phyloP scores from a whole-genome alignment of 2,329 filamentous ascomycete genomes.

The Pestalotiopsis sp. region DNA sequence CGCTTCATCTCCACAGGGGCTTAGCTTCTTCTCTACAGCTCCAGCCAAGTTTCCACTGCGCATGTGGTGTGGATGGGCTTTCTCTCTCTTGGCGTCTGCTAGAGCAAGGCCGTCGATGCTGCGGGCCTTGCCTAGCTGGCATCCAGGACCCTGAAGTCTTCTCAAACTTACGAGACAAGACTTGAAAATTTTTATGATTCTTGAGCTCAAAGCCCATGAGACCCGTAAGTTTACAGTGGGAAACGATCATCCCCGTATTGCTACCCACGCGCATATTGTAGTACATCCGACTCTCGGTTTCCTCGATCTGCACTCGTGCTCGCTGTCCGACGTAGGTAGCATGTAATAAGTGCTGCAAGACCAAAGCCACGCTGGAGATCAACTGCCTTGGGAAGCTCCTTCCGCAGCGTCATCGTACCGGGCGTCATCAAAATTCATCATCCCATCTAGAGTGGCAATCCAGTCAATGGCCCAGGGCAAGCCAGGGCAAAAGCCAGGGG shows the following conservation, averaged over 20 bases:
- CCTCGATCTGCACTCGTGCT: background rate
- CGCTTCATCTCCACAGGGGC: background rate
- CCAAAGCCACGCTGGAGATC: background rate
- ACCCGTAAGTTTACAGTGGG: background rate
- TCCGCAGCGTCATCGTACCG: slow-evolving; percentile 1
- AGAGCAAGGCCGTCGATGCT: background rate
- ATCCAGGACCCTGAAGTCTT: slow-evolving; percentile 2
- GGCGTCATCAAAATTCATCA: background rate
- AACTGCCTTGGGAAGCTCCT: background rate
- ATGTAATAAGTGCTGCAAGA: background rate
- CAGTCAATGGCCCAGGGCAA: background rate
- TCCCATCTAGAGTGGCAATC: background rate
- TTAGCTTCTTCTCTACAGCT: background rate
- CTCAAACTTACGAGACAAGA: background rate
- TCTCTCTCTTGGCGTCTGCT: background rate
- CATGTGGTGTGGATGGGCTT: background rate
- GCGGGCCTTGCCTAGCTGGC: background rate
- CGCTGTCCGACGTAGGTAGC: background rate
- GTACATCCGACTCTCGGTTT: background rate
- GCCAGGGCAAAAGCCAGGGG: background rate
- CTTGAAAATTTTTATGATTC: background rate
- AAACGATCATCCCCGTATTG: background rate
- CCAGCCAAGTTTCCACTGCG: background rate
- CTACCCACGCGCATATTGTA: background rate
- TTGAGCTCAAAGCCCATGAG: background rate